Evolutionary conservation across 257 asterid genomes (phyloP).

Genomic region (Schizonepeta tenuifolia): DNA sequence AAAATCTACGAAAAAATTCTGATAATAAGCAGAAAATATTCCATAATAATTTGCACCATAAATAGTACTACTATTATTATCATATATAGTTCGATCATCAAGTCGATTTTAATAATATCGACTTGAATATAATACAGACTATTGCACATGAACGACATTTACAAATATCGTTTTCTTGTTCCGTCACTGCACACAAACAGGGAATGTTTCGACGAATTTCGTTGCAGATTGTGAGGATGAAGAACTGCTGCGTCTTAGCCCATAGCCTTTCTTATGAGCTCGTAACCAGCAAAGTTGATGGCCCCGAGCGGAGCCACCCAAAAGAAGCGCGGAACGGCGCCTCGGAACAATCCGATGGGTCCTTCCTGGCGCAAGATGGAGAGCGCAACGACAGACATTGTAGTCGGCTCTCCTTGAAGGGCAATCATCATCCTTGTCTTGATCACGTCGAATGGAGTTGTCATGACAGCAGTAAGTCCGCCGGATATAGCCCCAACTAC

Average conservation of each 20-base stretch:
- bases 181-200: background rate
- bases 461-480: constrained; percentile 75
- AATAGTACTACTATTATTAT: no score
- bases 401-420: constrained; percentile 54
- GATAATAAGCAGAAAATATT: no score
- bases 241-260: constrained; percentile 30
- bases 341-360: constrained; percentile 74
- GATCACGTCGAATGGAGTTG: constrained; percentile 87
- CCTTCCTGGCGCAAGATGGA: constrained; percentile 72
- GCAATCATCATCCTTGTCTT: constrained; percentile 89
- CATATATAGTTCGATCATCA: no score
- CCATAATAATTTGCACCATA: no score
- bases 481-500: constrained; percentile 86
- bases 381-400: constrained; percentile 52
- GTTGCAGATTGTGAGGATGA: background rate
- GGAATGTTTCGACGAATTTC: background rate
- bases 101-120: no score
- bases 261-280: constrained; percentile 80
- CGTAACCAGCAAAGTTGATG: constrained; percentile 92
- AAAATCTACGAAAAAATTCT: no score
- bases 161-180: no score
- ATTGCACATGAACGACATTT: no score
- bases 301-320: constrained; percentile 97
- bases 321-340: constrained; percentile 85
- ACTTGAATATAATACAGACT: no score